A percentile compares a stretch with the other conserved stretches of the same genome.
phyloP scores from a whole-genome alignment of 805 yeast species.

The Schwanniomyces polymorphus region DNA sequence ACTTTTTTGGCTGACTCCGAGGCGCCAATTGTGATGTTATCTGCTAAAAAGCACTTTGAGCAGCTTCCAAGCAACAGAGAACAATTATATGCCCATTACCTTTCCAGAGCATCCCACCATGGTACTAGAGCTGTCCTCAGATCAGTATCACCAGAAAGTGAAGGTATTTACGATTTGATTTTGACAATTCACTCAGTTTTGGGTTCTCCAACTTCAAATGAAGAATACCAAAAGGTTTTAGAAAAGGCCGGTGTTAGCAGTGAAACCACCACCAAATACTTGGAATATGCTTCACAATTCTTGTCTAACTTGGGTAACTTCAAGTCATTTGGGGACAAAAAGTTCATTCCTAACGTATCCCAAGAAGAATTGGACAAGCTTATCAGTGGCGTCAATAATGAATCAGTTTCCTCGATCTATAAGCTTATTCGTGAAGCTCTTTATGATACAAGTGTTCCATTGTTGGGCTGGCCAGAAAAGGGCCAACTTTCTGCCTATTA shows the following conservation, averaged over 20 bases:
- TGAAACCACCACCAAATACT: slow-evolving; percentile 44
- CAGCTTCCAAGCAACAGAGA: slow-evolving; percentile 59
- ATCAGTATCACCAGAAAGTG: slow-evolving; percentile 82
- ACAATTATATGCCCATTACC: slow-evolving; percentile 72
- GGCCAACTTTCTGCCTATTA: slow-evolving; percentile 81
- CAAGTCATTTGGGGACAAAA: slow-evolving; percentile 86
- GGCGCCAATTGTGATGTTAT: slow-evolving; percentile 45
- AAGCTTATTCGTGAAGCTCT: slow-evolving; percentile 47
- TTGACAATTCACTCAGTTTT: slow-evolving; percentile 54
- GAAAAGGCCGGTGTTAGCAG: slow-evolving; percentile 25
- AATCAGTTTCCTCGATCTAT: slow-evolving; percentile 33
- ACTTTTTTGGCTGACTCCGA: slow-evolving; percentile 37
- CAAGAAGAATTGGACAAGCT: slow-evolving; percentile 46
- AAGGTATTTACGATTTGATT: slow-evolving; percentile 69
- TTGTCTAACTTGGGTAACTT: slow-evolving; percentile 74
- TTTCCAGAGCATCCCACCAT: slow-evolving; percentile 79
- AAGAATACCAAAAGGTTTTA: slow-evolving; percentile 39
- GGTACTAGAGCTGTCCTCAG: slow-evolving; percentile 80
- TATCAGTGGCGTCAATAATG: slow-evolving; percentile 41
- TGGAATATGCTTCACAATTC: slow-evolving; percentile 77
- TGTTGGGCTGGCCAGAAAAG: slow-evolving; percentile 76
- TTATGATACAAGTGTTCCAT: slow-evolving; percentile 47
- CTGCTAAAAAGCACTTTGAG: slow-evolving; percentile 69
- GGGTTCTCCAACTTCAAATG: slow-evolving; percentile 41
- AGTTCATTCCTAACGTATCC: slow-evolving; percentile 70